Base-by-base conservation (phyloP, 1,139 yeast genomes). In the Pneumocystis oryctolagi region DNA sequence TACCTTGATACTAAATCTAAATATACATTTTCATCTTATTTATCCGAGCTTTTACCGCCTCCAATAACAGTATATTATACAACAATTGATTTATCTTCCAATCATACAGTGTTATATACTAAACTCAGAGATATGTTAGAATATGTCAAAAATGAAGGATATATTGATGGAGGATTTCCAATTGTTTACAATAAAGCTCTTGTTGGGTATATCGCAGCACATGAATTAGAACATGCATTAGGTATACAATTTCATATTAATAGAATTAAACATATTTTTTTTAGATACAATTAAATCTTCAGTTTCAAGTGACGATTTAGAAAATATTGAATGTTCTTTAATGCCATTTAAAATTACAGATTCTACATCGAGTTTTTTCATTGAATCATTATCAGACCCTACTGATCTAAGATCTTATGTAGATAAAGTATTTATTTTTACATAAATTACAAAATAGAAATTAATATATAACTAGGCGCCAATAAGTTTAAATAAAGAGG, bases 181-280 rank as follows among this genome's bases (percentile, higher is more conserved):
- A 32, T 63, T 6, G 60, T 63, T 53, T 47, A 35, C 16, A 58
- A 62, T 20, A 63, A 62, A 16, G 40, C 60, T 40, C 60, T 63
- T 30, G 60, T 58, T 20, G 65, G 65, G 18, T 63, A 63, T 56
- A 62, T 63, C 37, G 62, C 64, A 8, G 60, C 60, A 57, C 55
- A 61, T 30, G 64, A 62, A 14, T 47, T 62, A 25, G 47, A 61
- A 25, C 40, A 60, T 20, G 64, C 64, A 12, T 60, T 62, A 39
- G 64, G 61, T 39, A 39, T 58, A 31, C 37, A 2, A 9, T 12
- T 28, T 30, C 40, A 34, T 55, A 20, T 40, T 32, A 40, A 25
- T 4, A 14, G 34, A 28, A 25, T 16, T 28, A 25, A 16, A 28
- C n/a, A 32, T 56, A 61, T 39, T 16, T 58, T 30, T 34, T 32